Evolutionary conservation across 352 stramenopile species (phyloP).

Genomic region (Pythium oligandrum): DNA sequence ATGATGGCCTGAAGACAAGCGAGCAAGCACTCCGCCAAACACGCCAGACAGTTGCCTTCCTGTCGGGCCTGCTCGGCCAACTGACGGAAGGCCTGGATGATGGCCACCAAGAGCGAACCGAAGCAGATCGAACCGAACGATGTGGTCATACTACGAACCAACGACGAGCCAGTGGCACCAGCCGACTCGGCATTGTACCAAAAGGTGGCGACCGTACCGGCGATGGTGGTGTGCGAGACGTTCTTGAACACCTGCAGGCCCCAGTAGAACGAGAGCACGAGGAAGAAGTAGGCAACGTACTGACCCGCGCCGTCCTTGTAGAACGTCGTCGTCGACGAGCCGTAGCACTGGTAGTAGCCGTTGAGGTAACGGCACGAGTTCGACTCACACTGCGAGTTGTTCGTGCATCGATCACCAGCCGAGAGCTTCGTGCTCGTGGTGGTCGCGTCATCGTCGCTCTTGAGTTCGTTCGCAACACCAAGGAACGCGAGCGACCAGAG

Average conservation of each 20-base stretch:
- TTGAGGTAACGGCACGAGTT: constrained; percentile 26
- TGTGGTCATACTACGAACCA: constrained; percentile 85
- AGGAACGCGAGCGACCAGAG: constrained; percentile 87
- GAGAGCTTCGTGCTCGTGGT: constrained; percentile 10
- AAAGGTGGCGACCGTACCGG: constrained; percentile 93
- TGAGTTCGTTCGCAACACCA: constrained; percentile 81
- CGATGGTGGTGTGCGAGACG: constrained; percentile 89
- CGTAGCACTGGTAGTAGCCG: constrained; percentile 13
- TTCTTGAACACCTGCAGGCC: constrained; percentile 91
- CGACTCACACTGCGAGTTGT: constrained; percentile 33
- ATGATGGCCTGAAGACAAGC: constrained; percentile 81
- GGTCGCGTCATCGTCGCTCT: constrained; percentile 24
- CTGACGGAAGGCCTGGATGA: constrained; percentile 87
- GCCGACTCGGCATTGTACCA: constrained; percentile 90
- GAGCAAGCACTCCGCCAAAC: constrained; percentile 82
- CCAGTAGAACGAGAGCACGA: constrained; percentile 95
- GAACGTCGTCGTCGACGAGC: constrained; percentile 21
- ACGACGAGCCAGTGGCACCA: constrained; percentile 75
- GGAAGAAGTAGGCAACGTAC: constrained; percentile 66
- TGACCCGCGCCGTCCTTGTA: constrained; percentile 27
- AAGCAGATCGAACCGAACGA: constrained; percentile 96
- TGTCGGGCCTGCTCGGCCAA: constrained; percentile 67
- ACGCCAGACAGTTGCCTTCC: constrained; percentile 65
- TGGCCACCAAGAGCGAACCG: constrained; percentile 91
- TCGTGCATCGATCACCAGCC: constrained; percentile 17